A percentile compares a stretch with the other conserved stretches of the same genome.
Conservation (phyloP, 805 yeast species). For the Zygosaccharomyces pseudorouxii region DNA sequence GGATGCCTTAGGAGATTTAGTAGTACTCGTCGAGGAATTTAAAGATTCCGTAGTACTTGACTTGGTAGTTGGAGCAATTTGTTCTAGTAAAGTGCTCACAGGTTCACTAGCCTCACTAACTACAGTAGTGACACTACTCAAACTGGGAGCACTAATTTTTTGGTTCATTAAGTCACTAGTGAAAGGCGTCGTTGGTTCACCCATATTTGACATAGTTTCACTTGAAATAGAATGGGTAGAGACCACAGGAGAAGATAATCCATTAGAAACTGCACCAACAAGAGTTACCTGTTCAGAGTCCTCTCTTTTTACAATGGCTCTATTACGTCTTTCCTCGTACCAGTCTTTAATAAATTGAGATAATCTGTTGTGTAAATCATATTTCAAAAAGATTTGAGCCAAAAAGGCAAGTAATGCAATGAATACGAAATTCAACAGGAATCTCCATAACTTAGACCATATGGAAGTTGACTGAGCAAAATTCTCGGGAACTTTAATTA, state of each 20-base stretch:
- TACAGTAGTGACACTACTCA: not conserved
- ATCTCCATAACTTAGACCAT: constrained; percentile 20
- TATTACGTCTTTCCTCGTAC: constrained; percentile 17
- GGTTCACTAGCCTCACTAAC: not conserved
- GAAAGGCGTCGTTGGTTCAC: not conserved
- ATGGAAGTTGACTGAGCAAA: constrained; percentile 36
- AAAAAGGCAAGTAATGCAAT: constrained; percentile 24
- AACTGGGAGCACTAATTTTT: not conserved
- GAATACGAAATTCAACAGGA: constrained; percentile 26
- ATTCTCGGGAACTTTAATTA: constrained; percentile 54
- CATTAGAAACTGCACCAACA: constrained; percentile 3
- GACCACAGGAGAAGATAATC: not conserved
- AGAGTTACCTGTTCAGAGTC: constrained; percentile 20
- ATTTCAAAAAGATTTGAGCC: constrained; percentile 24
- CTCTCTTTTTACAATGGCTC: constrained; percentile 15
- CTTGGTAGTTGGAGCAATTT: not conserved
- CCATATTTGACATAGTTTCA: not conserved
- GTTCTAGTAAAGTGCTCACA: not conserved
- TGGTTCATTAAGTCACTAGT: not conserved
- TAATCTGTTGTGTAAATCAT: constrained; percentile 23
- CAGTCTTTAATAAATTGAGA: constrained; percentile 18
- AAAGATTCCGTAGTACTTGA: not conserved
- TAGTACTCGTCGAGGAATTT: not conserved
- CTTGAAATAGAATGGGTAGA: not conserved
- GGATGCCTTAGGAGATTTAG: not conserved